Evolutionary conservation across 805 yeast genomes (phyloP).

Genomic region (Pichia manshurica): DNA sequence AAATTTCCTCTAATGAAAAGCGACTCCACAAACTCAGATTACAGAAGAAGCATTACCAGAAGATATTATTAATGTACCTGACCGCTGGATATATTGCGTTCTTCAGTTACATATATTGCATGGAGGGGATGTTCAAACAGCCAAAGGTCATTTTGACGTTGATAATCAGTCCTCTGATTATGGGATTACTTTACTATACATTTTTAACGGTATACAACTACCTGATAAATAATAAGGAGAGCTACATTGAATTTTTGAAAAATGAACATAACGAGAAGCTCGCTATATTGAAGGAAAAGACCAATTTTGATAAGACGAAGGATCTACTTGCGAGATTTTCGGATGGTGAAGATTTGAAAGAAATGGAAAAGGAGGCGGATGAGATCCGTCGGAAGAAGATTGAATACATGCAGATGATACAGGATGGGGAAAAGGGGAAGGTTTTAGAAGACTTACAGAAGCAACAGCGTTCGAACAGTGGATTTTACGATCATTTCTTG

Average conservation of each 20-base stretch:
- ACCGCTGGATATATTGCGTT: constrained; percentile 21
- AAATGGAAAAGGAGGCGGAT: constrained; percentile 37
- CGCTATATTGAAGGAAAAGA: constrained; percentile 37
- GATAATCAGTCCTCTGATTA: constrained; percentile 15
- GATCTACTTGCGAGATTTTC: constrained; percentile 61
- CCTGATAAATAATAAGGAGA: constrained; percentile 21
- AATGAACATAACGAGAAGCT: constrained; percentile 34
- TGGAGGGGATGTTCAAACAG: neutral
- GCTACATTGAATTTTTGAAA: constrained; percentile 23
- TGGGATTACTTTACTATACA: constrained; percentile 13
- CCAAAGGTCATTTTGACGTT: constrained; percentile 4
- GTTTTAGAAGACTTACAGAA: constrained; percentile 13
- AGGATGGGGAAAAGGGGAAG: constrained; percentile 24
- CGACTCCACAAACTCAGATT: constrained; percentile 15
- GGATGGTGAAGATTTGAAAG: constrained; percentile 43
- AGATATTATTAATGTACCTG: constrained; percentile 18
- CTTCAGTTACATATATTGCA: constrained; percentile 20
- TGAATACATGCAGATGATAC: constrained; percentile 32
- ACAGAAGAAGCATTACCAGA: constrained; percentile 17
- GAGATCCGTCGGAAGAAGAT: constrained; percentile 37
- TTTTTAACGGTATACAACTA: constrained; percentile 17
- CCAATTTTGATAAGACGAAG: constrained; percentile 72
- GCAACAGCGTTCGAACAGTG: constrained; percentile 14
- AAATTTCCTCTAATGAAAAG: constrained; percentile 29
- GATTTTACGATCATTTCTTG: constrained; percentile 33